Percentiles rank a stretch among this genome's conserved stretches.
Evolutionary conservation across 805 yeast genomes (phyloP).

Genomic region (Hyphopichia homilentoma): DNA sequence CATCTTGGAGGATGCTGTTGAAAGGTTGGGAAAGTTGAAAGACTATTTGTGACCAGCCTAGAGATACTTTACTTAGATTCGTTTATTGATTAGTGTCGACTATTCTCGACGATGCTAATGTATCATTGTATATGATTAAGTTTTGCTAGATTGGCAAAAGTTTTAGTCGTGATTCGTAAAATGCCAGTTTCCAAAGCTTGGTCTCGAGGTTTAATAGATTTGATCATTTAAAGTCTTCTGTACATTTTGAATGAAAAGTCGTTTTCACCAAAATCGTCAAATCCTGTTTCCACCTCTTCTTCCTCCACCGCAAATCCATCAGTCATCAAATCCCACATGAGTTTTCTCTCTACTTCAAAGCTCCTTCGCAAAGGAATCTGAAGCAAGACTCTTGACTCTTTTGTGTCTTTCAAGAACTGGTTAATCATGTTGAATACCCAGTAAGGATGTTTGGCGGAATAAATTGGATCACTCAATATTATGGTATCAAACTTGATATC

Average conservation of each 20-base stretch:
- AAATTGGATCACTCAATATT: constrained; percentile 83
- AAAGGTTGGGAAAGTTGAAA: constrained; percentile 65
- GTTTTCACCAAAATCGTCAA: constrained; percentile 82
- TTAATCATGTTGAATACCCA: constrained; percentile 63
- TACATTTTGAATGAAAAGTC: constrained; percentile 48
- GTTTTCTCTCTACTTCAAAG: constrained; percentile 61
- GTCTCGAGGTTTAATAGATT: background rate
- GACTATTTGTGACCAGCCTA: constrained; percentile 39
- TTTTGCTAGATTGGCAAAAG: too few relatives aligned
- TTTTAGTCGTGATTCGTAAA: background rate
- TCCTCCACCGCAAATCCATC: constrained; percentile 31
- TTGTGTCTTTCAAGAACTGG: constrained; percentile 32
- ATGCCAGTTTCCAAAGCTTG: background rate
- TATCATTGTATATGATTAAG: too few relatives aligned
- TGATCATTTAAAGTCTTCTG: background rate
- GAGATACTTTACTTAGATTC: background rate
- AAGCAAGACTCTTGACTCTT: constrained; percentile 48
- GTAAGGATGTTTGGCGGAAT: constrained; percentile 75
- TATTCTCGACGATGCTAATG: background rate
- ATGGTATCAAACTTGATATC: constrained; percentile 51
- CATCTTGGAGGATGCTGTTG: constrained; percentile 76
- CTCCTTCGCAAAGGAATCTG: constrained; percentile 73
- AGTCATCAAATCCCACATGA: constrained; percentile 54
- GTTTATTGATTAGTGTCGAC: background rate
- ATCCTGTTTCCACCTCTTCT: constrained; percentile 55